Evolutionary conservation across 1,284 basidiomycete species (phyloP).

Genomic region (Trametes sp.): DNA sequence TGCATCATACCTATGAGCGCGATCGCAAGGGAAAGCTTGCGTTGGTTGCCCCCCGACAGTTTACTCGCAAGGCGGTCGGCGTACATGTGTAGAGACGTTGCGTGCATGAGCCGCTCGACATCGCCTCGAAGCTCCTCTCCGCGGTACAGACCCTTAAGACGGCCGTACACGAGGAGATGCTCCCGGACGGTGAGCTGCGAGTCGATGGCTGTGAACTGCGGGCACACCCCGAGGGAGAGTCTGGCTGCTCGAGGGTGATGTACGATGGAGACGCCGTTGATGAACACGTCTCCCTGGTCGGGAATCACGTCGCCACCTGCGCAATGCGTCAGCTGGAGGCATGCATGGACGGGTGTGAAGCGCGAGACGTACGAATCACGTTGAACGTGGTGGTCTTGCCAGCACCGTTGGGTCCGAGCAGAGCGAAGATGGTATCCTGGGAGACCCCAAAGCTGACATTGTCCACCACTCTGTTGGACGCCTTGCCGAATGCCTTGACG

Average conservation of each 20-base stretch:
- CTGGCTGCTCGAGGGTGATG: slow-evolving; percentile 66
- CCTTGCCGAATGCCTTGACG: slow-evolving; percentile 65
- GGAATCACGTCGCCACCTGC: slow-evolving; percentile 68
- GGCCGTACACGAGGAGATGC: slow-evolving; percentile 73
- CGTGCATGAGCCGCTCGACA: slow-evolving; percentile 64
- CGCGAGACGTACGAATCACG: slow-evolving; percentile 64
- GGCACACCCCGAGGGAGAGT: slow-evolving; percentile 78
- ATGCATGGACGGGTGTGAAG: not conserved
- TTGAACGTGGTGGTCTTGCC: slow-evolving; percentile 85
- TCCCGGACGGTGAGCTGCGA: slow-evolving; percentile 79
- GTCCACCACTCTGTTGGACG: slow-evolving; percentile 67
- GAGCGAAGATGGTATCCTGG: slow-evolving; percentile 69
- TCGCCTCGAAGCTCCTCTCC: slow-evolving; percentile 59
- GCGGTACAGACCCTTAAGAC: slow-evolving; percentile 68
- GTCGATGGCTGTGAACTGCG: slow-evolving; percentile 86
- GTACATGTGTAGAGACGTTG: slow-evolving; percentile 67
- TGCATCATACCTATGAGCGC: slow-evolving; percentile 72
- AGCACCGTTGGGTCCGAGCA: slow-evolving; percentile 84
- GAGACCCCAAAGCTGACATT: slow-evolving; percentile 77
- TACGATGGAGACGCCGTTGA: slow-evolving; percentile 70
- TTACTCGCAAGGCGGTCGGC: slow-evolving; percentile 76
- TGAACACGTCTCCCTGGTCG: slow-evolving; percentile 70
- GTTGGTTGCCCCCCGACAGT: slow-evolving; percentile 82
- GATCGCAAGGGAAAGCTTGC: slow-evolving; percentile 81
- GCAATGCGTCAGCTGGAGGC: not conserved